Conservation (phyloP, 106 monocot species). For the Iris macrosiphon region DNA sequence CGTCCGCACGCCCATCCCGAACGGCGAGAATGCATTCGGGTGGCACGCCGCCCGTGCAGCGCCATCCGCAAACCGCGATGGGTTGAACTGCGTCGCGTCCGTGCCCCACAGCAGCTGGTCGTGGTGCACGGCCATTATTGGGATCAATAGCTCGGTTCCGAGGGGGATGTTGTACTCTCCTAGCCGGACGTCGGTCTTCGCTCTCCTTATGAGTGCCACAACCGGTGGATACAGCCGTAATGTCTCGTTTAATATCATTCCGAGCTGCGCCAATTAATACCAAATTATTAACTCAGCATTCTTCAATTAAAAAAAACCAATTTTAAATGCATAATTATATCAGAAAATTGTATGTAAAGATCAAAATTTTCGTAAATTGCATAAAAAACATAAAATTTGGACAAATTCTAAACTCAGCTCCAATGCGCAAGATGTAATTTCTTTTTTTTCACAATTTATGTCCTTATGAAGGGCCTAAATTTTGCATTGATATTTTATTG, state of each 20-base stretch:
- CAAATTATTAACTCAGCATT: neutral
- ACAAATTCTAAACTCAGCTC: no score
- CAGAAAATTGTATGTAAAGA: neutral
- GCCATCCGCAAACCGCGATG: conserved; percentile 44
- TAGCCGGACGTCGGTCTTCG: conserved; percentile 42
- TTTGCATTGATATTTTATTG: no score
- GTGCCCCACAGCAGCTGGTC: conserved; percentile 53
- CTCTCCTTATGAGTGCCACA: conserved; percentile 55
- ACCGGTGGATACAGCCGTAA: conserved; percentile 65
- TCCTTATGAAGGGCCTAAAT: no score
- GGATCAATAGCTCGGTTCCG: conserved; percentile 58
- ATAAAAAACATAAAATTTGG: no score
- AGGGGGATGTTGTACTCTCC: conserved; percentile 34
- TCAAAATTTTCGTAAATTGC: neutral
- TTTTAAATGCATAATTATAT: neutral
- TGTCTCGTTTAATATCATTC: conserved; percentile 70
- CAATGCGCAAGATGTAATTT: no score
- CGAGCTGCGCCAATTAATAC: conserved; percentile 19
- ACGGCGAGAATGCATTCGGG: conserved; percentile 55
- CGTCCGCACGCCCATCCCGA: conserved; percentile 57
- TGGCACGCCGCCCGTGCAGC: conserved; percentile 35
- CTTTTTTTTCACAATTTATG: neutral
- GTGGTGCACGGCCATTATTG: conserved; percentile 67
- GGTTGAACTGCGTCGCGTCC: conserved; percentile 49
- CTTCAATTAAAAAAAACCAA: neutral